Conservation (phyloP, 1,284 basidiomycete genomes). For the Tetrapyrgos nigripes region DNA sequence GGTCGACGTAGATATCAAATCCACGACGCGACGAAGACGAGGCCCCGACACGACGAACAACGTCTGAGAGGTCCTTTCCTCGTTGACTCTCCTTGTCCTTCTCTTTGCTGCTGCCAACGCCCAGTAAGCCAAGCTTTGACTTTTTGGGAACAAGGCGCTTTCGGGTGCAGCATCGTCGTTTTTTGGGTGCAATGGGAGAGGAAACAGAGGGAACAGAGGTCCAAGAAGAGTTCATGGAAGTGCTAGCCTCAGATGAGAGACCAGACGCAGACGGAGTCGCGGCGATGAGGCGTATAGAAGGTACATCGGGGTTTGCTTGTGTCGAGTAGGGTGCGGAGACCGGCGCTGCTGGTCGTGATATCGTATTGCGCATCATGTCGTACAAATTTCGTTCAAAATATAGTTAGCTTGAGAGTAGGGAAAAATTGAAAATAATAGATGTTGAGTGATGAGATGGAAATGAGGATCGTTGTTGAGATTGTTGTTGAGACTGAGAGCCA, state of each 20-base stretch:
- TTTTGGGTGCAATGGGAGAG: constrained; percentile 28
- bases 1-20: constrained; percentile 80
- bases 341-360: constrained; percentile 35
- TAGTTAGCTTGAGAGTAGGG: constrained; percentile 6
- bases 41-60: constrained; percentile 61
- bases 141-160: constrained; percentile 78
- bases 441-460: constrained; percentile 2
- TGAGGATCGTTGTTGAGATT: not conserved
- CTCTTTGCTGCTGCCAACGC: constrained; percentile 33
- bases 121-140: constrained; percentile 66
- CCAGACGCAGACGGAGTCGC: constrained; percentile 66
- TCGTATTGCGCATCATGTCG: constrained; percentile 39
- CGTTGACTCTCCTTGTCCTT: constrained; percentile 43
- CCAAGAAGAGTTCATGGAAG: constrained; percentile 41
- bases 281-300: constrained; percentile 65
- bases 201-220: constrained; percentile 30
- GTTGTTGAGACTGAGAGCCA: constrained; percentile 7
- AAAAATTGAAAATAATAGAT: constrained; percentile 2
- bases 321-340: constrained; percentile 28
- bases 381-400: constrained; percentile 17
- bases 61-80: constrained; percentile 63
- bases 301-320: constrained; percentile 19
- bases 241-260: constrained; percentile 41
- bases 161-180: constrained; percentile 36
- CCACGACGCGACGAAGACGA: constrained; percentile 43